A percentile compares a stretch with the other conserved stretches of the same genome.
Evolutionary conservation across 441 rosid genomes (phyloP).

Genomic region (Erysimum pusillum): DNA sequence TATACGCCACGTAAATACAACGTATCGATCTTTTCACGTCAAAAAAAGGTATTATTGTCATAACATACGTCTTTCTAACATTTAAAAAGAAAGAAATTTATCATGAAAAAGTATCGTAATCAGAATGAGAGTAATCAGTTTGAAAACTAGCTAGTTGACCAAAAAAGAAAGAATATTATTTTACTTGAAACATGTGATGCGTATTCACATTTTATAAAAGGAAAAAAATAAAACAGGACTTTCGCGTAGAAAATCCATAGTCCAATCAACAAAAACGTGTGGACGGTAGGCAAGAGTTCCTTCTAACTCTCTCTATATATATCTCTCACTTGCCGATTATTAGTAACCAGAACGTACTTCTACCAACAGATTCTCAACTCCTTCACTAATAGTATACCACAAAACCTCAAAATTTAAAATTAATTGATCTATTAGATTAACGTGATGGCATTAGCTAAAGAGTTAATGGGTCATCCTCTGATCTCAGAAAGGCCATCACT

Average conservation of each 20-base stretch:
- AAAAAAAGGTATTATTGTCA: neutral
- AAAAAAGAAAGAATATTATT: neutral
- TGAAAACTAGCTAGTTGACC: conserved; percentile 28
- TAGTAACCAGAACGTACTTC: conserved; percentile 24
- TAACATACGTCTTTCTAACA: conserved; percentile 16
- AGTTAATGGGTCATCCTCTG: conserved; percentile 66
- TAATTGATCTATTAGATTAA: too few relatives aligned
- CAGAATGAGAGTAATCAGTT: conserved; percentile 25
- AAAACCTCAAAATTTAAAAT: conserved; percentile 5
- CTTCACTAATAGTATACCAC: neutral
- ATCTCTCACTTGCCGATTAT: neutral
- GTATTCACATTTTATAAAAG: conserved; percentile 28
- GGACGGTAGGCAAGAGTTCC: conserved; percentile 61
- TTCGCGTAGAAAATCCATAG: conserved; percentile 18
- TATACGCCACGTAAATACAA: conserved; percentile 36
- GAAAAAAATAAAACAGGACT: conserved; percentile 12
- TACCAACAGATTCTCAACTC: conserved; percentile 24
- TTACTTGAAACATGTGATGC: conserved; percentile 18
- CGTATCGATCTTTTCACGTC: conserved; percentile 21
- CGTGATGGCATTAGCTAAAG: conserved; percentile 67
- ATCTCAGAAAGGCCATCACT: conserved; percentile 53
- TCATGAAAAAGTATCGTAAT: conserved; percentile 10
- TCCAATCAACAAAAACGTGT: conserved; percentile 68
- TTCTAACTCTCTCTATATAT: neutral
- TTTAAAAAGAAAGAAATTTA: neutral